These are phyloP conservation scores for Fraxinus latifolia DNA, from an alignment of 305 asterid species.

Conservation along the genomic window DNA sequence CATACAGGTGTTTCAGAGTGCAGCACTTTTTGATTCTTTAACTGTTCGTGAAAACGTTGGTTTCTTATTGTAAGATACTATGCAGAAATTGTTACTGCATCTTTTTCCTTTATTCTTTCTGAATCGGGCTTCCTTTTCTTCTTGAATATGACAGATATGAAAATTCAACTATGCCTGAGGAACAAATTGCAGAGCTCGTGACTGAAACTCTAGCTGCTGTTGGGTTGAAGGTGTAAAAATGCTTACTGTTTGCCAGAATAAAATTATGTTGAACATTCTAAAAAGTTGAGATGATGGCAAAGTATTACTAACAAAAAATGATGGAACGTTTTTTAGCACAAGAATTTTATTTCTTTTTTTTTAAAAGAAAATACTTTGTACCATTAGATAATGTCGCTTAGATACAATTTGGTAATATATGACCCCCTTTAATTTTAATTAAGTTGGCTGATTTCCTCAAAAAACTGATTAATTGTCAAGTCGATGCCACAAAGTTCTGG, in stretches of 20 bases:
- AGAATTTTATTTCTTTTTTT: not conserved
- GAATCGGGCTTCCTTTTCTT: slow-evolving; percentile 9
- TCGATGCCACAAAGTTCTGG: not conserved
- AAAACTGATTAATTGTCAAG: not conserved
- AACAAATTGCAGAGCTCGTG: slow-evolving; percentile 75
- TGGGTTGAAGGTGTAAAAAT: slow-evolving; percentile 76
- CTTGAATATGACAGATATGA: slow-evolving; percentile 53
- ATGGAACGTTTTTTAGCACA: not conserved
- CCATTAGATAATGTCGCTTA: not conserved
- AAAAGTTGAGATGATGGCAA: not conserved
- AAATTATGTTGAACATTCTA: not conserved
- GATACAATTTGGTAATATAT: not conserved
- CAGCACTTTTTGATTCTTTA: slow-evolving; percentile 95
- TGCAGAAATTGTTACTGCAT: slow-evolving; percentile 8
- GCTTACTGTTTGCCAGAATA: not conserved
- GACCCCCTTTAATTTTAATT: not conserved
- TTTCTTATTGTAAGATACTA: slow-evolving; percentile 75
- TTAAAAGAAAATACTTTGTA: not conserved
- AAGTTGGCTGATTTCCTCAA: not conserved
- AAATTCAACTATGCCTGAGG: slow-evolving; percentile 83
- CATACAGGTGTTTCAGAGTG: slow-evolving; percentile 95
- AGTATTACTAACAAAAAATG: not conserved
- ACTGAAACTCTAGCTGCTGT: slow-evolving; percentile 96
- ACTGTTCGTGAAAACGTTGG: slow-evolving; percentile 98
- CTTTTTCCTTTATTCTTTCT: not conserved